A percentile compares a stretch with the other conserved stretches of the same genome.
These are phyloP conservation scores for Phoma herbarum DNA, from an alignment of 2,329 filamentous ascomycete genomes.

Conservation along the genomic window DNA sequence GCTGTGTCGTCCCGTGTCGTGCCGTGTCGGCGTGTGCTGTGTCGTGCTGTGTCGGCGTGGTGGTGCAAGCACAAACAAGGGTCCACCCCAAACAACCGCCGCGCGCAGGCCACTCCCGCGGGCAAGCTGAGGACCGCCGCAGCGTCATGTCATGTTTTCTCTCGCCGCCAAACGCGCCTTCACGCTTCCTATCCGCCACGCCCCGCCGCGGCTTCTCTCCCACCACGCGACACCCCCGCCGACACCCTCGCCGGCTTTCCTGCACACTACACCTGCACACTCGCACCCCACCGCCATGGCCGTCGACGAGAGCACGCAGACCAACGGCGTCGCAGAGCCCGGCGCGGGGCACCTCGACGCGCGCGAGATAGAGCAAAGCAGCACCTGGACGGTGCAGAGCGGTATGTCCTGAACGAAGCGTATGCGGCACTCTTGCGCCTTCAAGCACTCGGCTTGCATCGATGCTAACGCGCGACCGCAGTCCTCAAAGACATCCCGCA, in stretches of 20 bases:
- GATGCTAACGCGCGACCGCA: too few relatives aligned
- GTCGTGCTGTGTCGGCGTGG: not conserved
- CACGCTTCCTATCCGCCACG: not conserved
- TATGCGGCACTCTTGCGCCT: not conserved
- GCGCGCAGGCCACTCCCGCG: not conserved
- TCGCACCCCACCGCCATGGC: conserved; percentile 28
- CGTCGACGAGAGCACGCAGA: conserved; percentile 52
- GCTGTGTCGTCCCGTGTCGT: not conserved
- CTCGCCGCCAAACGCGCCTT: not conserved
- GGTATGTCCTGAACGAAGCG: not conserved
- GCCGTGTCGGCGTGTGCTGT: not conserved
- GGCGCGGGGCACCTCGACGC: conserved; percentile 44
- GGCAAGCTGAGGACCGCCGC: not conserved
- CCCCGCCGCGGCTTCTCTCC: not conserved
- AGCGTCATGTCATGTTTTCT: not conserved
- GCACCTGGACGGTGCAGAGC: not conserved
- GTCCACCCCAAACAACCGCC: not conserved
- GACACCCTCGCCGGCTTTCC: too few relatives aligned
- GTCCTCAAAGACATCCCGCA: conserved; percentile 71
- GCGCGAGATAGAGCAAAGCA: not conserved
- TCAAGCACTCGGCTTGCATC: too few relatives aligned
- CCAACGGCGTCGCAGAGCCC: conserved; percentile 50
- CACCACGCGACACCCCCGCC: too few relatives aligned
- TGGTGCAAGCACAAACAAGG: conserved; percentile 1
- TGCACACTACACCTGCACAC: not conserved